A percentile compares a stretch with the other conserved stretches of the same genome.
Conservation (phyloP, 257 asterid genomes). For the Mitragyna speciosa region DNA sequence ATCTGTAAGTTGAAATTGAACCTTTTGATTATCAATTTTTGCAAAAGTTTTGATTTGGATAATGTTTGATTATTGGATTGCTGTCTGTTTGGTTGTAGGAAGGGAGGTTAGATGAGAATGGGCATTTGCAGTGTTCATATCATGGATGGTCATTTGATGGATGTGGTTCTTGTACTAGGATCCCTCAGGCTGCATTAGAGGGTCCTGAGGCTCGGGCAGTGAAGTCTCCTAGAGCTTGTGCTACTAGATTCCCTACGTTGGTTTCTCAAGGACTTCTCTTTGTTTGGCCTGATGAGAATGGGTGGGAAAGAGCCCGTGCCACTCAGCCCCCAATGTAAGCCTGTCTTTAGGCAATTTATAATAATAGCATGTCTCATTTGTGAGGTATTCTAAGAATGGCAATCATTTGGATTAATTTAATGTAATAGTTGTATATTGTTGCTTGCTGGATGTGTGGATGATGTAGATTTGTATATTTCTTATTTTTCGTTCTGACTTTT, state of each 20-base stretch:
- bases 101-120: conserved; percentile 96
- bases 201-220: conserved; percentile 90
- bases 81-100: conserved; percentile 50
- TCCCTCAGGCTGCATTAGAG: conserved; percentile 89
- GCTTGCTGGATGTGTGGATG: neutral
- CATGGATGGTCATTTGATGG: conserved; percentile 99
- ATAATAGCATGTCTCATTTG: neutral
- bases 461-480: neutral
- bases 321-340: conserved; percentile 72
- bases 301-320: conserved; percentile 86
- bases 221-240: conserved; percentile 84
- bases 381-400: neutral
- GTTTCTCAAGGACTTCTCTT: conserved; percentile 96
- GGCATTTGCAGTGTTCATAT: conserved; percentile 96
- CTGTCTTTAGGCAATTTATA: conserved; percentile 6
- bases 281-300: conserved; percentile 98
- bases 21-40: neutral
- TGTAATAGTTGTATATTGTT: neutral
- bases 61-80: neutral
- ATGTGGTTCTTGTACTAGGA: conserved; percentile 81
- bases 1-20: conserved; percentile 49
- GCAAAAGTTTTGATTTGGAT: neutral
- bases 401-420: neutral
- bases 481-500: conserved; percentile 6
- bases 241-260: conserved; percentile 84